Base-by-base conservation (phyloP, 805 yeast species). In the Candida tallmaniae region DNA sequence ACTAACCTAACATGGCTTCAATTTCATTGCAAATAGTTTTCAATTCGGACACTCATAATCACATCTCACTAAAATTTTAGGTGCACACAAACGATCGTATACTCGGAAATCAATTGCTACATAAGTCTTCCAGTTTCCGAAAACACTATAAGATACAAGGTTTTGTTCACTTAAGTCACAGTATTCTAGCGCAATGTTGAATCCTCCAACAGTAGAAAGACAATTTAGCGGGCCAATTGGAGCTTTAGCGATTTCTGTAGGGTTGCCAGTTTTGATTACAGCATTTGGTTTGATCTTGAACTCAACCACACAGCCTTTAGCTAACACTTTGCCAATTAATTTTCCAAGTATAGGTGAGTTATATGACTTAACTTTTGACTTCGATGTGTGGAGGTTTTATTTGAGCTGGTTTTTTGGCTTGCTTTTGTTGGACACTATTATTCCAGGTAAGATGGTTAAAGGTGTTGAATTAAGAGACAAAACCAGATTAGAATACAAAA, bases 201-300 rank as follows among this genome's bases (percentile, higher is more conserved):
- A 90, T 51, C 97, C 97, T 4, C 56, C 51, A 30, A 86, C 97
- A 1, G 65, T 58, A 4, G 74, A 78, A 30, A 64, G 66, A 39
- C 97, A 90, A 56, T 90, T 90, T 56, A 71, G 73, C 21, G 98
- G 98, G 0, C 58, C 72, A 4, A 56, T 73, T 1, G 98, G 98
- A 4, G 87, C 93, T 0, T 27, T 76, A 2, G 70, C 67, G 4
- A 74, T 90, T 38, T 61, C 90, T 0, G 11, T 76, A 1, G 82
- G 82, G 1, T 65, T 90, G 16, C 96, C 97, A 1, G 28, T 68
- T 0, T 62, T 86, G 8, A 69, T 83, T 12, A 57, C 79, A 8
- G 58, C 72, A 16, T 66, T 89, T 37, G 78, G 78, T 35, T 67
- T 81, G 34, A 59, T 77, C 38, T 65, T 80, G 44, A 86, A 88